phyloP scores from a whole-genome alignment of 352 stramenopile species.

The Phytopythium ostracodes region DNA sequence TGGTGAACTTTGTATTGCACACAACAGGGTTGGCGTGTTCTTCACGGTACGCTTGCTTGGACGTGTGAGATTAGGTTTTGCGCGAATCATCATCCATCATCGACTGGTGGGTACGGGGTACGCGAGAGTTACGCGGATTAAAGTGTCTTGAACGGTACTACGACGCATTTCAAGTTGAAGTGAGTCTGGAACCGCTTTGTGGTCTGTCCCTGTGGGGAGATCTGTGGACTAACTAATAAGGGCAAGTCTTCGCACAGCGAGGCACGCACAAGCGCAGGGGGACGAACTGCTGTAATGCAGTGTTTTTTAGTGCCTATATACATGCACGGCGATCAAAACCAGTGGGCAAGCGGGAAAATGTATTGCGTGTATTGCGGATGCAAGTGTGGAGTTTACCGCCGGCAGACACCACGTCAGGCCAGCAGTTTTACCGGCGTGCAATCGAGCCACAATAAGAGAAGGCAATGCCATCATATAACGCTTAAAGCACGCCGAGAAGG shows the following conservation, averaged over 20 bases:
- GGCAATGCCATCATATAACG: no score
- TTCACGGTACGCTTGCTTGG: neutral
- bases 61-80: neutral
- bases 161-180: neutral
- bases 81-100: neutral
- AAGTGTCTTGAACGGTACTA: neutral
- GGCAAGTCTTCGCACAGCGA: no score
- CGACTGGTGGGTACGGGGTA: neutral
- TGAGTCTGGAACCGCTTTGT: no score
- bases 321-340: neutral
- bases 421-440: neutral
- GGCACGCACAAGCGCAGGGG: no score
- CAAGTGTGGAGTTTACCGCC: neutral
- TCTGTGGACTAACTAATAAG: no score
- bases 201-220: no score
- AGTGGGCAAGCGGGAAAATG: neutral
- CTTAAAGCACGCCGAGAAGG: slow-evolving; percentile 25
- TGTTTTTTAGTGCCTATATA: no score
- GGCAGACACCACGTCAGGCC: neutral
- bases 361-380: neutral
- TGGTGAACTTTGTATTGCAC: neutral
- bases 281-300: no score
- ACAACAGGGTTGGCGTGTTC: neutral
- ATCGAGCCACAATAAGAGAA: neutral
- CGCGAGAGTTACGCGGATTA: neutral